These are phyloP conservation scores for Beauveria caledonica DNA, from an alignment of 2,329 filamentous ascomycete genomes.

Conservation along the genomic window DNA sequence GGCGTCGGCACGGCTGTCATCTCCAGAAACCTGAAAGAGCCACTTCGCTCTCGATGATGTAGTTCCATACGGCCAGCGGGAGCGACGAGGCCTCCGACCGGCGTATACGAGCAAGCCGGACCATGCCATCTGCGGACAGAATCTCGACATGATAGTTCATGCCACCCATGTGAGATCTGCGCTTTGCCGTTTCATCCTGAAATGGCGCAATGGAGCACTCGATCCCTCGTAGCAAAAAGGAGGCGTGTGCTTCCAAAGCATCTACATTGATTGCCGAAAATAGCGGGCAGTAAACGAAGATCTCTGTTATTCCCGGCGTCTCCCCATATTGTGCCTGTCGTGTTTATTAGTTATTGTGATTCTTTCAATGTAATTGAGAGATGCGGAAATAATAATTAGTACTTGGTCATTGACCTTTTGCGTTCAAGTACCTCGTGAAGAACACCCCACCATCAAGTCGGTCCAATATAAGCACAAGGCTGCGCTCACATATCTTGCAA, in stretches of 20 bases:
- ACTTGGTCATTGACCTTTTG: background rate
- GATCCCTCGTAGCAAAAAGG: conserved; percentile 26
- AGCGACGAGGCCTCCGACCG: conserved; percentile 31
- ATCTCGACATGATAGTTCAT: conserved; percentile 37
- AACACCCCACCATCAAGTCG: background rate
- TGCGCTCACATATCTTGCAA: background rate
- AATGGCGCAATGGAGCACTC: conserved; percentile 26
- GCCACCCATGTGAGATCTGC: conserved; percentile 32
- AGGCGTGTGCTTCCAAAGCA: conserved; percentile 28
- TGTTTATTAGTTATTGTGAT: background rate
- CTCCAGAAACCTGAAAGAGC: conserved; percentile 31
- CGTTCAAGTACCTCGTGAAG: background rate
- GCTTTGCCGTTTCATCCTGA: conserved; percentile 25
- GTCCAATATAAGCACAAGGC: background rate
- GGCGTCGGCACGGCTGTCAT: conserved; percentile 29
- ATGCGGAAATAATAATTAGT: too few relatives aligned
- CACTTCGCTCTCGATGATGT: conserved; percentile 31
- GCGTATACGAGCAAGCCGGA: conserved; percentile 34
- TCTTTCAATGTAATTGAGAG: background rate
- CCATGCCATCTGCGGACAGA: conserved; percentile 32
- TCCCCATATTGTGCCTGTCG: background rate
- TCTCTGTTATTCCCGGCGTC: too few relatives aligned
- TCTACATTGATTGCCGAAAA: conserved; percentile 29
- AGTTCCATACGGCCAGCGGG: conserved; percentile 22
- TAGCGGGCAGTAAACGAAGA: background rate